Percentiles rank a stretch among this genome's conserved stretches.
Conservation (phyloP, 2,329 filamentous ascomycete genomes). For the Neopestalotiopsis clavispora region DNA sequence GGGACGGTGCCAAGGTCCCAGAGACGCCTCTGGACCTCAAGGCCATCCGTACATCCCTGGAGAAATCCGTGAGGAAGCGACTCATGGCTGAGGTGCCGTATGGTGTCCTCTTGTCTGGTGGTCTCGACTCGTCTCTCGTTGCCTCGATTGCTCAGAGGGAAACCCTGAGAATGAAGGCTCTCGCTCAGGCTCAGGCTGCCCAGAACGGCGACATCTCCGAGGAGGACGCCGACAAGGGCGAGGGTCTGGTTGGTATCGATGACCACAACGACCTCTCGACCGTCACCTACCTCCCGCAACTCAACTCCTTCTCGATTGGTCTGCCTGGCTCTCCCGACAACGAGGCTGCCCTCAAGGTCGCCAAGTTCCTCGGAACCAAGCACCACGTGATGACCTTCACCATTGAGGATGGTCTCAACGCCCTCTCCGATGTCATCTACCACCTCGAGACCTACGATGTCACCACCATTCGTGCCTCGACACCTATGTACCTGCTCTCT, state of each 20-base stretch:
- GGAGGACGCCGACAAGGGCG: slow-evolving; percentile 63
- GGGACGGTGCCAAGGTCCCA: slow-evolving; percentile 81
- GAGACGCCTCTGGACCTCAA: slow-evolving; percentile 83
- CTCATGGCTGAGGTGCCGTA: slow-evolving; percentile 99
- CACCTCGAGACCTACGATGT: slow-evolving; percentile 98
- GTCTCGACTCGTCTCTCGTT: slow-evolving; percentile 93
- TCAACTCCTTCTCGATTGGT: slow-evolving; percentile 99
- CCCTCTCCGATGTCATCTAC: slow-evolving; percentile 95
- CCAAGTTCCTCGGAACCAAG: slow-evolving; percentile 95
- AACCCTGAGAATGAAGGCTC: slow-evolving; percentile 76
- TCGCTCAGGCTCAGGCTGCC: slow-evolving; percentile 56
- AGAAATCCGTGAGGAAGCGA: slow-evolving; percentile 92
- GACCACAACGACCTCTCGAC: slow-evolving; percentile 89
- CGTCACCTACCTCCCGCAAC: slow-evolving; percentile 87
- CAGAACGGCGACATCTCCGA: slow-evolving; percentile 40
- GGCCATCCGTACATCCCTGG: slow-evolving; percentile 78
- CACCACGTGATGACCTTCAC: slow-evolving; percentile 99
- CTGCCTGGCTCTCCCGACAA: slow-evolving; percentile 92
- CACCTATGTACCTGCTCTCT: slow-evolving; percentile 96
- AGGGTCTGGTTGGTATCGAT: slow-evolving; percentile 90
- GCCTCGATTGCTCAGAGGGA: slow-evolving; percentile 95
- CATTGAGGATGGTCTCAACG: slow-evolving; percentile 95
- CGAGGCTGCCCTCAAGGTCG: slow-evolving; percentile 88
- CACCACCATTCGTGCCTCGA: slow-evolving; percentile 96
- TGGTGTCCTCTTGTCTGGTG: slow-evolving; percentile 92